Conservation (phyloP, 768 basidiomycete genomes). For the Calvatia gigantea region DNA sequence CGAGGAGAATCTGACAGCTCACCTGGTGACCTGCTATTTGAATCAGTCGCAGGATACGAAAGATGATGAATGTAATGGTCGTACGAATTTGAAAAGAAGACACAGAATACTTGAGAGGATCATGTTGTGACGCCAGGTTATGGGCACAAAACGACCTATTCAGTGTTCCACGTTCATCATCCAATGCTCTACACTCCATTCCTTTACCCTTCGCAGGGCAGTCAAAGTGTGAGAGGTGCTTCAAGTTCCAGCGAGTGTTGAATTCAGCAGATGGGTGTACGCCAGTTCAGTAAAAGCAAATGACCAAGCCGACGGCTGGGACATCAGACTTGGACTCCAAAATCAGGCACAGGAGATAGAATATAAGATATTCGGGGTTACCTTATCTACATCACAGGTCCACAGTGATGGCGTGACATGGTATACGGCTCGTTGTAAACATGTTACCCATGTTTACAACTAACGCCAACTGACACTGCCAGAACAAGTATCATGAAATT, state of each 20-base stretch:
- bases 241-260: no score
- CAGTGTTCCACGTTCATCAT: no score
- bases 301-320: no score
- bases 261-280: no score
- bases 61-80: constrained; percentile 5
- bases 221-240: neutral
- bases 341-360: constrained; percentile 9
- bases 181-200: no score
- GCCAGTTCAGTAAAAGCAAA: no score
- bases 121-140: no score
- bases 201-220: neutral
- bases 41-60: constrained; percentile 60
- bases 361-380: neutral
- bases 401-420: constrained; percentile 5
- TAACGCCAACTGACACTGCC: constrained; percentile 4
- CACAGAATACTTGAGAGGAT: no score
- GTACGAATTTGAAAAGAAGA: no score
- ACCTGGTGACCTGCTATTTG: constrained; percentile 76
- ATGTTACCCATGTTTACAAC: constrained; percentile 2
- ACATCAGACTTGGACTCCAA: neutral
- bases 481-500: neutral
- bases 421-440: constrained; percentile 8
- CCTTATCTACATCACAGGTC: constrained; percentile 15
- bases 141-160: no score
- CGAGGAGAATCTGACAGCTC: neutral